Conservation (phyloP, 108 stramenopile species). For the Conticribra weissflogii region DNA sequence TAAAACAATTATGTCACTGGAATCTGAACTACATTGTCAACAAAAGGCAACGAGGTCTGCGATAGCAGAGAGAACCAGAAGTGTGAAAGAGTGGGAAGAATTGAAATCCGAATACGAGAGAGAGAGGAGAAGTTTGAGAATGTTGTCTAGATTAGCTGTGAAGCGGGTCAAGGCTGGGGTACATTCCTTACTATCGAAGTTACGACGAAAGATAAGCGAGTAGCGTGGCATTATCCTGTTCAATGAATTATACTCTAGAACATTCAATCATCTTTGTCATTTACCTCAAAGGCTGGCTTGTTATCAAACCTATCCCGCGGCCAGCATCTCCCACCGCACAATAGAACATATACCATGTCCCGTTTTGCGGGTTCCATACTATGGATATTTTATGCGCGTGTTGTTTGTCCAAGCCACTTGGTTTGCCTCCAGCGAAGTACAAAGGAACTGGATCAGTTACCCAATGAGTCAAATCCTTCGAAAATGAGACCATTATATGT, state of each 20-base stretch:
- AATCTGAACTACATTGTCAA: slow-evolving; percentile 2
- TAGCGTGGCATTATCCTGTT: too few species aligned
- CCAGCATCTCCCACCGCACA: slow-evolving; percentile 48
- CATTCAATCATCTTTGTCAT: too few species aligned
- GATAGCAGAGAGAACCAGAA: slow-evolving; percentile 5
- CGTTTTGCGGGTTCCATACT: slow-evolving; percentile 14
- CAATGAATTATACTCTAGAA: too few species aligned
- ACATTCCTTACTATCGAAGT: slow-evolving; percentile 15
- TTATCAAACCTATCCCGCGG: slow-evolving; percentile 50
- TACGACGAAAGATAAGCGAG: slow-evolving; percentile 13
- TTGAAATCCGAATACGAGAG: slow-evolving; percentile 17
- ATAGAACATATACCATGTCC: slow-evolving; percentile 39
- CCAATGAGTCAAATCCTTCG: slow-evolving; percentile 50
- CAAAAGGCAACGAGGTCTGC: slow-evolving; percentile 7
- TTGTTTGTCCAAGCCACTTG: slow-evolving; percentile 41
- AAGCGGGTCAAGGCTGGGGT: slow-evolving; percentile 28
- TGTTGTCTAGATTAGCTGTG: slow-evolving; percentile 27
- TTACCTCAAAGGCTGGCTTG: slow-evolving; percentile 18
- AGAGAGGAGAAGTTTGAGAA: slow-evolving; percentile 35
- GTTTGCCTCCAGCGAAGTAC: slow-evolving; percentile 35
- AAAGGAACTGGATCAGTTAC: slow-evolving; percentile 29
- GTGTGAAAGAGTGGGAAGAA: slow-evolving; percentile 1
- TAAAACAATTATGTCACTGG: slow-evolving; percentile 14
- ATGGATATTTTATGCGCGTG: slow-evolving; percentile 49
- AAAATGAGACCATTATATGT: slow-evolving; percentile 48